Conservation (phyloP, 495 filamentous ascomycete species). For the Glonium stellatum region DNA sequence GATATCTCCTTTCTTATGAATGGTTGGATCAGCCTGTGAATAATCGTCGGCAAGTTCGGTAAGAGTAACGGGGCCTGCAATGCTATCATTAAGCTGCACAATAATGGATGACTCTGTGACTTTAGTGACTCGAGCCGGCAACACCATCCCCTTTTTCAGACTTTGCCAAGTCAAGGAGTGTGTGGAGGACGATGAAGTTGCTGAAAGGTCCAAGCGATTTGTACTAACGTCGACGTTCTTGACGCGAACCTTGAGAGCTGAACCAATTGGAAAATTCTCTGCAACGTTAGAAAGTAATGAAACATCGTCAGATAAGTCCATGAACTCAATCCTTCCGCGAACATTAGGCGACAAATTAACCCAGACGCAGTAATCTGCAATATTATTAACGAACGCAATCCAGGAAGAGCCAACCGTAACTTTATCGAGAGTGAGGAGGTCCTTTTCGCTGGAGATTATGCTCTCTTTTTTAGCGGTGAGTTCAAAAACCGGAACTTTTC, state of each 20-base stretch:
- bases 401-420: conserved; percentile 61
- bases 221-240: conserved; percentile 64
- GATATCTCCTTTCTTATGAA: conserved; percentile 73
- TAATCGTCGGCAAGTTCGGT: conserved; percentile 84
- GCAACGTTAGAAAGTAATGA: conserved; percentile 65
- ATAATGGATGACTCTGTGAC: conserved; percentile 73
- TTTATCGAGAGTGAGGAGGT: conserved; percentile 63
- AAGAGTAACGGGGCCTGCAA: conserved; percentile 68
- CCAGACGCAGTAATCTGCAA: conserved; percentile 71
- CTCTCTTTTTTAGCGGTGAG: conserved; percentile 75
- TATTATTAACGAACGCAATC: conserved; percentile 84
- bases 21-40: conserved; percentile 58
- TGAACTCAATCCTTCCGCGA: conserved; percentile 67
- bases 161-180: conserved; percentile 58
- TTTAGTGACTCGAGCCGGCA: conserved; percentile 79
- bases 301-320: conserved; percentile 82
- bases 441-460: conserved; percentile 47
- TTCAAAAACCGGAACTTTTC: conserved; percentile 74
- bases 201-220: conserved; percentile 74
- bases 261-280: conserved; percentile 83
- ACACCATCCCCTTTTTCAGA: conserved; percentile 66
- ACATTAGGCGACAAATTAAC: conserved; percentile 87
- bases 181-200: conserved; percentile 47
- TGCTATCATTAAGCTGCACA: conserved; percentile 70
- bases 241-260: conserved; percentile 71